Conservation (phyloP, 169 alveolate species). For the Plasmodium adleri region DNA sequence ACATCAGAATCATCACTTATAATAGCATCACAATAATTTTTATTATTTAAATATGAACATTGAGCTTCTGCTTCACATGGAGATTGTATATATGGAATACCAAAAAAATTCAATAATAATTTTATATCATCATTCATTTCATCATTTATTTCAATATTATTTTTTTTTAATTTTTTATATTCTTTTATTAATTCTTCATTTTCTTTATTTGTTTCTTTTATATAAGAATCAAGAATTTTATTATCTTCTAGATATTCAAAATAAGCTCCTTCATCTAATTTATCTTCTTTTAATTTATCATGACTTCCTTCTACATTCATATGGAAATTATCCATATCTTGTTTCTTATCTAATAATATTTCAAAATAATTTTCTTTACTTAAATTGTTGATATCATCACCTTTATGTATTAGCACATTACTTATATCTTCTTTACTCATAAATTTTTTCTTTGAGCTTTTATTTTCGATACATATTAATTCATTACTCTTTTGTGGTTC, state of each 20-base stretch:
- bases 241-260: conserved; percentile 31
- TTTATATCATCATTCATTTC: conserved; percentile 85
- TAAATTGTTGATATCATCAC: background rate
- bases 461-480: background rate
- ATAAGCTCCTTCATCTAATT: background rate
- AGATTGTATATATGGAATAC: conserved; percentile 95
- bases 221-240: conserved; percentile 35
- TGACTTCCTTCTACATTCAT: background rate
- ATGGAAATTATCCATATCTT: conserved; percentile 31
- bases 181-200: conserved; percentile 57
- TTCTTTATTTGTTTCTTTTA: conserved; percentile 40
- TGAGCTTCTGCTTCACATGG: conserved; percentile 98
- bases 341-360: conserved; percentile 13
- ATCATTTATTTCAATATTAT: conserved; percentile 69
- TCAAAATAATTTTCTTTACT: conserved; percentile 16
- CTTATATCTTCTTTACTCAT: conserved; percentile 27
- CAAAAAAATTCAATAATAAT: conserved; percentile 89
- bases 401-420: conserved; percentile 14
- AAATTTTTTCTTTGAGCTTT: background rate
- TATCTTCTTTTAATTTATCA: background rate
- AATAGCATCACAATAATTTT: conserved; percentile 91
- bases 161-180: conserved; percentile 39
- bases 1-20: conserved; percentile 96
- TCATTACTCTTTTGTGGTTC: background rate
- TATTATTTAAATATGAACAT: conserved; percentile 89